Base-by-base conservation (phyloP, 1,284 basidiomycete species). In the Boletellus deceptivus region DNA sequence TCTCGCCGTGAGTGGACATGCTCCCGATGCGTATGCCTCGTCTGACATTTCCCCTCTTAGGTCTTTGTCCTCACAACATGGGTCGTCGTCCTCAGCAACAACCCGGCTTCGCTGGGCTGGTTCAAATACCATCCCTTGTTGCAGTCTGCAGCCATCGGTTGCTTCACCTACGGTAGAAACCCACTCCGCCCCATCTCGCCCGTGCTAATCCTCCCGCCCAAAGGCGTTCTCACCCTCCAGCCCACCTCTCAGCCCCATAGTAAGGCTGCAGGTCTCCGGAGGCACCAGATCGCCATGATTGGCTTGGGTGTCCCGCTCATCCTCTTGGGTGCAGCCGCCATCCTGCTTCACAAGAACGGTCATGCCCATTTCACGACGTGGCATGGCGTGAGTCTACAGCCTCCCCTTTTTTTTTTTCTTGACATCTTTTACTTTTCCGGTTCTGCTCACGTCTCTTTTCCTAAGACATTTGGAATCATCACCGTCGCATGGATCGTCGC, bases 61-160 rank as follows among this genome's bases (percentile, higher is more conserved):
- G 59, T 77, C 40, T 72, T 83, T 58, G 59, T 73, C 8, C 9
- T 35, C 4, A 2, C 43, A 20, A 77, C 82, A n/a, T 86, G 85
- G 83, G 52, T 64, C n/a, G 69, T 74, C 47, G 64, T 84, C 34
- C 62, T 86, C 40, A 67, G 63, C 50, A 82, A 76, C 48, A 59
- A 78, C 50, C 83, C 82, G 2, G 58, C 62, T 18, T 60, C 67
- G 1, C 66, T 77, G 3, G 78, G 79, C 16, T 83, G 82, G 79
- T 89, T 87, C 63, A 75, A 75, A 6, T 78, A 78, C 58, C 87
- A 89, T 58, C 86, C 85, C 0, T 65, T 77, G 3, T 62, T 88
- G 4, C 83, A 88, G 59, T 79, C 74, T 24, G 63, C 82, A 4
- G 74, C 82, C 1, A 62, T 88, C 36, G 63, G 69, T 4, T 65